These are phyloP conservation scores for Metarhizium humberi DNA, from an alignment of 2,329 filamentous ascomycete species.

Conservation along the genomic window DNA sequence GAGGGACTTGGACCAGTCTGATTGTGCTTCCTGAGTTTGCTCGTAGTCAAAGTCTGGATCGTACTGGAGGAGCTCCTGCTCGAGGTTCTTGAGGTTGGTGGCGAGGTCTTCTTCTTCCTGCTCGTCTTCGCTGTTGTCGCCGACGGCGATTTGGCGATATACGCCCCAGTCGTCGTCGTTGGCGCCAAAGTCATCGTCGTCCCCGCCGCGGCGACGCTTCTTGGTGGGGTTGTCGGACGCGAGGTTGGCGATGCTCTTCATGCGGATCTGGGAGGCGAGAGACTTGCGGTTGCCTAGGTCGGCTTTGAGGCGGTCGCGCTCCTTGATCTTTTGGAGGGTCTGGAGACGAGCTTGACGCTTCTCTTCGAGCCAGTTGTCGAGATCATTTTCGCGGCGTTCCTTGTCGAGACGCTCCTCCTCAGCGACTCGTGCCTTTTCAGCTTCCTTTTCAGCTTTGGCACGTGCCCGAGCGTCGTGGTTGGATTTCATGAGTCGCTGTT, in stretches of 20 bases:
- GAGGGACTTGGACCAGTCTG: conserved; percentile 88
- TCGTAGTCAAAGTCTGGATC: conserved; percentile 88
- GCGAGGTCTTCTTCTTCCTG: conserved; percentile 86
- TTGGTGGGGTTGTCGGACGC: conserved; percentile 80
- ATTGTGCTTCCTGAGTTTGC: conserved; percentile 82
- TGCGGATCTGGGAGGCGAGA: conserved; percentile 88
- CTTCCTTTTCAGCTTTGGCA: conserved; percentile 94
- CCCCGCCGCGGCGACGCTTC: conserved; percentile 75
- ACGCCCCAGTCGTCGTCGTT: conserved; percentile 98
- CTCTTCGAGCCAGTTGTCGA: conserved; percentile 80
- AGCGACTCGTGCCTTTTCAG: conserved; percentile 73
- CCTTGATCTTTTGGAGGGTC: conserved; percentile 77
- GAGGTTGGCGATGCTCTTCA: conserved; percentile 96
- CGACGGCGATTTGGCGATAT: conserved; percentile 84
- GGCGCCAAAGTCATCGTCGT: conserved; percentile 93
- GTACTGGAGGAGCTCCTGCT: conserved; percentile 75
- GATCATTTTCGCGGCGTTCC: conserved; percentile 73
- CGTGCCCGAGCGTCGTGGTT: conserved; percentile 87
- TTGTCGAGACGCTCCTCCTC: conserved; percentile 79
- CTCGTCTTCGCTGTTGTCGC: conserved; percentile 73
- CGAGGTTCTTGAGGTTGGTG: conserved; percentile 63
- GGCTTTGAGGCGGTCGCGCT: conserved; percentile 84
- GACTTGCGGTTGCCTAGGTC: conserved; percentile 96
- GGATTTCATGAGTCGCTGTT: conserved; percentile 86
- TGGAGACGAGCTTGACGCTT: conserved; percentile 64